These are phyloP conservation scores for Stachybotrys echinatus DNA, from an alignment of 2,329 filamentous ascomycete genomes.

Conservation along the genomic window DNA sequence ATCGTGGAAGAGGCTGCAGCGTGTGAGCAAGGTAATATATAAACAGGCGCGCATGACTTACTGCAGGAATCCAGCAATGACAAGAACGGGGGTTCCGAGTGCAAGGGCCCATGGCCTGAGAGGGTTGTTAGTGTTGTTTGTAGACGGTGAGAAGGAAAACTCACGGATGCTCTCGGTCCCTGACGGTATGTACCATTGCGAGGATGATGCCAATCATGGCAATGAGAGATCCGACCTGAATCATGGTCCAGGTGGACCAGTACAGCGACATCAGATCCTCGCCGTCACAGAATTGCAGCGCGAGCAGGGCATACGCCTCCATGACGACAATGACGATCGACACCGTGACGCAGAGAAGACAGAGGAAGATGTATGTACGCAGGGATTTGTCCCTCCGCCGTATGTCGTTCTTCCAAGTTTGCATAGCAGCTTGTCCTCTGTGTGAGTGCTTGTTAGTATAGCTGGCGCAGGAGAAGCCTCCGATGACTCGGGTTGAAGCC, in stretches of 20 bases:
- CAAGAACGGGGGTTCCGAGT: conserved; percentile 54
- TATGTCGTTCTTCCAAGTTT: conserved; percentile 25
- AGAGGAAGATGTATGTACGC: conserved; percentile 36
- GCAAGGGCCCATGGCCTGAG: conserved; percentile 51
- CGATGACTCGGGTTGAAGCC: conserved; percentile 7
- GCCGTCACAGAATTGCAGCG: conserved; percentile 54
- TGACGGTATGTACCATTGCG: conserved; percentile 43
- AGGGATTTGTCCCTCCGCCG: conserved; percentile 28
- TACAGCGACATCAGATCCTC: conserved; percentile 56
- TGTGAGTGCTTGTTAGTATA: neutral
- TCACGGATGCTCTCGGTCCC: conserved; percentile 46
- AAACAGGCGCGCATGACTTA: neutral
- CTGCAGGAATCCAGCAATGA: conserved; percentile 49
- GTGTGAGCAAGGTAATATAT: too few relatives aligned
- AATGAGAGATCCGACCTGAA: conserved; percentile 53
- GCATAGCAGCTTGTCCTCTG: conserved; percentile 30
- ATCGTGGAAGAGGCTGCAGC: conserved; percentile 34
- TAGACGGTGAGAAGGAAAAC: conserved; percentile 10
- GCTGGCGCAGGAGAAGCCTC: conserved; percentile 2
- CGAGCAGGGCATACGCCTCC: conserved; percentile 49
- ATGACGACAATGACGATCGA: conserved; percentile 43
- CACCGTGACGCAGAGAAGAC: conserved; percentile 36
- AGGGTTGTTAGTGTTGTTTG: conserved; percentile 1
- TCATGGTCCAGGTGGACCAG: conserved; percentile 57
- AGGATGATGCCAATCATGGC: conserved; percentile 54